Conservation (phyloP, 2,329 filamentous ascomycete genomes). For the Fusarium sp. region DNA sequence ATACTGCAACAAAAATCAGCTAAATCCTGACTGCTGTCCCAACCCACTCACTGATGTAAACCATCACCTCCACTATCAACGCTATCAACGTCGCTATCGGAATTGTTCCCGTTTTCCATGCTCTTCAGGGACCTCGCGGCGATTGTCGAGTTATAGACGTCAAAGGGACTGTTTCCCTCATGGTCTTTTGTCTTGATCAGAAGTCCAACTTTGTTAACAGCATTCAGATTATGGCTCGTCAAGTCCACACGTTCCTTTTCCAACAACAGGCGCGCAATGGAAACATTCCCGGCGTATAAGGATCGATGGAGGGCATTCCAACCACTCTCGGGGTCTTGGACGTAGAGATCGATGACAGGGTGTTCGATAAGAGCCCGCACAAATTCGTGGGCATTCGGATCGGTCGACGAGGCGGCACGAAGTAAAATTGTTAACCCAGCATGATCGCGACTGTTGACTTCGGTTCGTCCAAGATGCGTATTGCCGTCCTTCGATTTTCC, state of each 20-base stretch:
- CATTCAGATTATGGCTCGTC: constrained; percentile 69
- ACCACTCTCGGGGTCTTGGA: constrained; percentile 89
- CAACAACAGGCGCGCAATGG: constrained; percentile 85
- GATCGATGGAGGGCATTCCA: constrained; percentile 96
- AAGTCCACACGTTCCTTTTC: constrained; percentile 78
- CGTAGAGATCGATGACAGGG: constrained; percentile 85
- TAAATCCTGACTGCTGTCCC: constrained; percentile 3
- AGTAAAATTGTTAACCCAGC: constrained; percentile 86
- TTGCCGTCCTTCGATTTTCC: constrained; percentile 61
- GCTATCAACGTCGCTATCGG: constrained; percentile 67
- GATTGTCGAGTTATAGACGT: constrained; percentile 90
- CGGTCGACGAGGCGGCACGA: constrained; percentile 82
- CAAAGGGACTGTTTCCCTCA: constrained; percentile 94
- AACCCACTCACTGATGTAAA: constrained; percentile 47
- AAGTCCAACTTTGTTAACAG: constrained; percentile 73
- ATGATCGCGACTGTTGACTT: constrained; percentile 88
- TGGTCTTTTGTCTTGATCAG: constrained; percentile 96
- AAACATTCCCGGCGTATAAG: constrained; percentile 89
- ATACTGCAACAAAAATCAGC: constrained; percentile 39
- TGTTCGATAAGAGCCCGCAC: constrained; percentile 84
- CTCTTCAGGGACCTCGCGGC: constrained; percentile 75
- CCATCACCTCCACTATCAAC: constrained; percentile 59
- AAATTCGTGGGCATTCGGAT: constrained; percentile 77
- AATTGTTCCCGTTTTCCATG: constrained; percentile 60
- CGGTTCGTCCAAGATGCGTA: constrained; percentile 64